Percentiles rank a stretch among this genome's conserved stretches.
phyloP scores from a whole-genome alignment of 2,329 filamentous ascomycete species.

The Xylaria polymorpha region DNA sequence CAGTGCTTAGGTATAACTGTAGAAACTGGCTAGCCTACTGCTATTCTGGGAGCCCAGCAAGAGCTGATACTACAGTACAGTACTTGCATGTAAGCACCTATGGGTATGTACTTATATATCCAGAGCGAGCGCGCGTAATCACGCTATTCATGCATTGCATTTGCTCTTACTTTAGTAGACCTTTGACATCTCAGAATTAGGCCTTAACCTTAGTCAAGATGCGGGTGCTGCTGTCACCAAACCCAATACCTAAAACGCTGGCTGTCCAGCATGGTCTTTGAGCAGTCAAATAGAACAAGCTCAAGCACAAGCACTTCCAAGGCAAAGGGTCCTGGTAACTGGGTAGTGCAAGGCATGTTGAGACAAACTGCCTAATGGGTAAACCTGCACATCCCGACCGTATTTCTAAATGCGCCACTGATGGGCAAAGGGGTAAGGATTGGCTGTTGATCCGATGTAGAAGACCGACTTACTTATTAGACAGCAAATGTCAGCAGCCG shows the following conservation, averaged over 20 bases:
- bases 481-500: constrained; percentile 32
- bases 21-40: background rate
- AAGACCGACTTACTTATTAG: constrained; percentile 1
- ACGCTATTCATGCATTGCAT: no score
- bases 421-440: constrained; percentile 8
- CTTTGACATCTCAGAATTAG: background rate
- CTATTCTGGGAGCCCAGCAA: background rate
- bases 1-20: background rate
- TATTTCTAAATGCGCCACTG: constrained; percentile 14
- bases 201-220: background rate
- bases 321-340: background rate
- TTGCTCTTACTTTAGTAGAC: no score
- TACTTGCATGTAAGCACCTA: no score
- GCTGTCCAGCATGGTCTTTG: background rate
- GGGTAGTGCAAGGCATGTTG: background rate
- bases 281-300: background rate
- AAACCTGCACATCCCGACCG: background rate
- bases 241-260: background rate
- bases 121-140: no score
- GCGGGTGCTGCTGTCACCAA: background rate
- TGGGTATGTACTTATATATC: no score
- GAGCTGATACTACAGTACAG: background rate
- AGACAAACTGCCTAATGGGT: constrained; percentile 7
- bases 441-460: constrained; percentile 8
- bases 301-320: background rate